phyloP scores from a whole-genome alignment of 805 yeast species.

The Sugiyamaella boreocaroliniensis region DNA sequence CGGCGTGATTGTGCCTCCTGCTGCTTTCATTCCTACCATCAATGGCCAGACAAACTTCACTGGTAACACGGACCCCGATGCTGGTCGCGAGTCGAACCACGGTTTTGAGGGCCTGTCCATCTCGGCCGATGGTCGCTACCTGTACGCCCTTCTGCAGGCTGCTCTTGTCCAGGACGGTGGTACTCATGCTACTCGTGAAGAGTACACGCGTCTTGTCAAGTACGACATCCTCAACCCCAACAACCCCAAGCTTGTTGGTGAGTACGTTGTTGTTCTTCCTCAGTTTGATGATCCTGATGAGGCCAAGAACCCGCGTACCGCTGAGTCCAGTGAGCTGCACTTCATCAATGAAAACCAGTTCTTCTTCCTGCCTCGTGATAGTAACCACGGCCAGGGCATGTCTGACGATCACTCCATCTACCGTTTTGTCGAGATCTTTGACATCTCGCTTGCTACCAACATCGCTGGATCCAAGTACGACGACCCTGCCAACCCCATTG shows the following conservation, averaged over 20 bases:
- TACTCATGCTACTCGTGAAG: conserved; percentile 15
- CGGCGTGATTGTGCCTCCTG: conserved; percentile 14
- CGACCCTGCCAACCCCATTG: conserved; percentile 7
- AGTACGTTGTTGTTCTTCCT: conserved; percentile 15
- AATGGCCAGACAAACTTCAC: conserved; percentile 14
- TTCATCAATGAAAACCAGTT: conserved; percentile 13
- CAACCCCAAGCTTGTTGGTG: conserved; percentile 9
- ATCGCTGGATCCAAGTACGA: conserved; percentile 12
- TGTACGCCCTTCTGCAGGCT: conserved; percentile 13
- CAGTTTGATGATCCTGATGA: conserved; percentile 14
- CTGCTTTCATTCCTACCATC: conserved; percentile 13
- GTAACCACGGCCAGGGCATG: conserved; percentile 10
- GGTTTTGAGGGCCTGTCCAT: conserved; percentile 17
- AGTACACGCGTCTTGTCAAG: conserved; percentile 12
- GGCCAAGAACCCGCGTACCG: conserved; percentile 16
- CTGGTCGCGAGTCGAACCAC: conserved; percentile 16
- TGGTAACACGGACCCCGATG: conserved; percentile 13
- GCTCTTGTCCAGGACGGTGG: conserved; percentile 18
- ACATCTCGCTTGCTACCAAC: conserved; percentile 12
- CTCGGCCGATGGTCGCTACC: conserved; percentile 10
- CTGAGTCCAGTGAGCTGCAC: conserved; percentile 13
- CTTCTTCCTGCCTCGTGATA: conserved; percentile 13
- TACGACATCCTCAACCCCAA: conserved; percentile 9
- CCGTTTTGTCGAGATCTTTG: conserved; percentile 11
- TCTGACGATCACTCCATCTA: conserved; percentile 11